Evolutionary conservation across 164 flowering plant species (phyloP).

Genomic region (Liriodendron chinense): DNA sequence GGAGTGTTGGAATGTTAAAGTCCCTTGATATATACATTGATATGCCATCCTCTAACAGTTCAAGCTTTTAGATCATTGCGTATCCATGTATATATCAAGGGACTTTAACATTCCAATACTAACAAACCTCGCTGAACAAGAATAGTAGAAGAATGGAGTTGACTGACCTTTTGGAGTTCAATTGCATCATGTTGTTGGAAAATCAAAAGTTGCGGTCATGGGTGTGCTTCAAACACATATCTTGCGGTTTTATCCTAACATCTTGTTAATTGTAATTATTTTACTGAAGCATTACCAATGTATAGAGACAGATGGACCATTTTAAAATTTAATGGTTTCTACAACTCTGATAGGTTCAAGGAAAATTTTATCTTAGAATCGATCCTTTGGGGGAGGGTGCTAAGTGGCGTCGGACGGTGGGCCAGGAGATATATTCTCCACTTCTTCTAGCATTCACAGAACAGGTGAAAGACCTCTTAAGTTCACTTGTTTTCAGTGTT

Average conservation of each 20-base stretch:
- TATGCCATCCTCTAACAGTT: no score
- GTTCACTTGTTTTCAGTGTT: background rate
- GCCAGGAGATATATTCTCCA: slow-evolving; percentile 95
- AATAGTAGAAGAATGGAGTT: background rate
- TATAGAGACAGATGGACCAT: background rate
- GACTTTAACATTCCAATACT: no score
- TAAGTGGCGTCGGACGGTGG: slow-evolving; percentile 84
- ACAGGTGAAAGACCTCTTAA: slow-evolving; percentile 42
- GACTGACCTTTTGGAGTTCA: background rate
- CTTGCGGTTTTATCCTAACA: background rate
- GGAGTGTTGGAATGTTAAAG: no score
- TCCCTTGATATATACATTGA: no score
- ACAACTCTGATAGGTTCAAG: slow-evolving; percentile 57
- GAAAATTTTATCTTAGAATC: slow-evolving; percentile 71
- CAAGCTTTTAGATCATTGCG: no score
- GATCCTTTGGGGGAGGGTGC: slow-evolving; percentile 93
- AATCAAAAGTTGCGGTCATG: background rate
- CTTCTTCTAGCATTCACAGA: slow-evolving; percentile 83
- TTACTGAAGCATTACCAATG: background rate
- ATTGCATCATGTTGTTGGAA: background rate
- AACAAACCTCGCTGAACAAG: background rate
- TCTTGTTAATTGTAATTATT: background rate
- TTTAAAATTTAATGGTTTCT: background rate
- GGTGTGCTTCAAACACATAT: background rate
- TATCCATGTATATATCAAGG: no score